phyloP scores from a whole-genome alignment of 768 basidiomycete species.

The Mycena sanguinolenta region DNA sequence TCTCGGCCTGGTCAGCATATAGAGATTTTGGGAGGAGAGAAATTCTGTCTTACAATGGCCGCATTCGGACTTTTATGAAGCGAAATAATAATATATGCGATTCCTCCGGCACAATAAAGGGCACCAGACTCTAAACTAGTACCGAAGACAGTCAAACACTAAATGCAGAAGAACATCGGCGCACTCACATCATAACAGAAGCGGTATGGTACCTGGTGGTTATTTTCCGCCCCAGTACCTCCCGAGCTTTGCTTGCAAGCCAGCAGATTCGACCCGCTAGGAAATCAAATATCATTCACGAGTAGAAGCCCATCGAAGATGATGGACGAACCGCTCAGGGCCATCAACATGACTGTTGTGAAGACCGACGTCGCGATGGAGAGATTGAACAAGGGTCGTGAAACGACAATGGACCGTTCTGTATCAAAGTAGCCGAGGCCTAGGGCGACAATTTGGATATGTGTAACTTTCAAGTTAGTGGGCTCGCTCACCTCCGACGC shows the following conservation, averaged over 20 bases:
- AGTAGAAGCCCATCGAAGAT: neutral
- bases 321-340: conserved; percentile 17
- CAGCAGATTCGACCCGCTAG: conserved; percentile 23
- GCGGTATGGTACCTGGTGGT: conserved; percentile 12
- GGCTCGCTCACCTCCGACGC: conserved; percentile 5
- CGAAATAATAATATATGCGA: conserved; percentile 2
- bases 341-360: conserved; percentile 13
- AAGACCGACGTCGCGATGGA: conserved; percentile 12
- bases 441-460: conserved; percentile 3
- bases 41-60: neutral
- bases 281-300: neutral
- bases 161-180: neutral
- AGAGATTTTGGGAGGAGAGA: no score
- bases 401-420: neutral
- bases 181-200: conserved; percentile 19
- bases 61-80: neutral
- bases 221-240: conserved; percentile 3
- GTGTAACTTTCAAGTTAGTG: neutral
- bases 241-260: conserved; percentile 7
- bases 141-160: neutral
- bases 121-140: conserved; percentile 24
- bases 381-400: neutral
- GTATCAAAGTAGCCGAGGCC: conserved; percentile 16
- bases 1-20: no score
- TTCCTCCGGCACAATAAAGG: conserved; percentile 12